phyloP scores from a whole-genome alignment of 1,284 basidiomycete genomes.

The Chiua sp. region DNA sequence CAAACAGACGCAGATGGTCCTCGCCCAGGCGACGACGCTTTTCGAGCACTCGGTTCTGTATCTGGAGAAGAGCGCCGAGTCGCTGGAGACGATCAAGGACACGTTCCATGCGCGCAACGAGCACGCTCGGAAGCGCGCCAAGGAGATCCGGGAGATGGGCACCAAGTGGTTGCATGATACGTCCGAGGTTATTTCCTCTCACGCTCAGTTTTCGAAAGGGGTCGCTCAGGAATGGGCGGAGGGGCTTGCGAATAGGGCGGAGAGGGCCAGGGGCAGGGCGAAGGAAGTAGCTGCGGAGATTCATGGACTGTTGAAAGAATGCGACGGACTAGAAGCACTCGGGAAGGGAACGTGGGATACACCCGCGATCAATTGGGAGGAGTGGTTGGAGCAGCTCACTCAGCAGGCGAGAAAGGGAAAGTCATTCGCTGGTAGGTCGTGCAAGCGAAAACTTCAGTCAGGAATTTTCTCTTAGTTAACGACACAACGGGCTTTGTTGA shows the following conservation, averaged over 20 bases:
- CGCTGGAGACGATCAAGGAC: slow-evolving; percentile 39
- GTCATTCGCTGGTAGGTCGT: neutral
- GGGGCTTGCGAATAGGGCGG: slow-evolving; percentile 40
- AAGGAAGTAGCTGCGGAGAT: slow-evolving; percentile 38
- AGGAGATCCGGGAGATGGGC: slow-evolving; percentile 55
- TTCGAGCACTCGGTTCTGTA: slow-evolving; percentile 54
- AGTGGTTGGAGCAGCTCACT: slow-evolving; percentile 17
- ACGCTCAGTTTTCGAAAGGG: slow-evolving; percentile 51
- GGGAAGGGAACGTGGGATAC: slow-evolving; percentile 21
- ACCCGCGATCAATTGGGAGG: slow-evolving; percentile 26
- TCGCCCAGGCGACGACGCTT: slow-evolving; percentile 48
- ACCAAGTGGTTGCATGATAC: slow-evolving; percentile 47
- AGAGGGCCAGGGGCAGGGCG: slow-evolving; percentile 57
- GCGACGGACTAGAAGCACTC: slow-evolving; percentile 21
- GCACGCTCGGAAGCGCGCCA: slow-evolving; percentile 61
- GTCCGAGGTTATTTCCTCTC: slow-evolving; percentile 43
- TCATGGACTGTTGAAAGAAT: slow-evolving; percentile 31
- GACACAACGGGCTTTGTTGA: neutral
- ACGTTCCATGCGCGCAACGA: slow-evolving; percentile 57
- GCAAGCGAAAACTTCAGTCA: slow-evolving; percentile 20
- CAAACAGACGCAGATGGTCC: slow-evolving; percentile 40
- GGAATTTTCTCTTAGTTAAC: slow-evolving; percentile 18
- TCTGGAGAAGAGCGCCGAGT: slow-evolving; percentile 27
- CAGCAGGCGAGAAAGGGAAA: slow-evolving; percentile 9
- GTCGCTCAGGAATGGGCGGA: slow-evolving; percentile 45